Base-by-base conservation (phyloP, 441 rosid species). In the Jatropha podagrica region DNA sequence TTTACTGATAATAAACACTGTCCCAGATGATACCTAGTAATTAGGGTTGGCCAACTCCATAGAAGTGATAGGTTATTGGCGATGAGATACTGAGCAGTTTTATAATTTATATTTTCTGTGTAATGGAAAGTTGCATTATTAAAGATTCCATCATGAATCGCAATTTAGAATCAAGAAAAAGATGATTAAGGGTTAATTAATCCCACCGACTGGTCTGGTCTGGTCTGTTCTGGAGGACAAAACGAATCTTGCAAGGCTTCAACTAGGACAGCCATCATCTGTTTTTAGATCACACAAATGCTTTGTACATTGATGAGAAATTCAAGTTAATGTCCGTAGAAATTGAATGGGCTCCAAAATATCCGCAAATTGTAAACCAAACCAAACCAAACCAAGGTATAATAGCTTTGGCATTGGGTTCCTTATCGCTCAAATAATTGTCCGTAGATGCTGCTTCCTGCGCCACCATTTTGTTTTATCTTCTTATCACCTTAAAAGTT, bases 81-180 rank as follows among this genome's bases (percentile, higher is more conserved):
- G 60, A 74, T 9, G 3, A 32, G 38, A 44, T 5, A 15, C 56
- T 8, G 54, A 12, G 18, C 72, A 74, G 6, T 44, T 6, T 44
- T 44, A 23, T 23, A 7, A 4, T 44, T 44, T 44, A 4, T 44
- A 4, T 44, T 4, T 4, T 44, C 10, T 5, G 2, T 52, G 76
- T 78, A 81, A 61, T 81, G 68, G 49, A 75, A 68, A 74, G 42
- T 12, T 49, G 52, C 64, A 48, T 70, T 52, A 68, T 68, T 58
- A 37, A 58, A 72, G 81, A 68, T 78, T 78, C 72, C 68, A 40
- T 49, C 52, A 48, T 51, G 49, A 63, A 13, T 54, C 18, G 4
- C 18, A 14, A 1, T 52, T 55, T 23, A 4, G n/a, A 41, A 14
- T 27, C 41, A 7, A 15, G 48, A 7, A 44, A 44, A 44, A 11